Conservation (phyloP, 805 yeast species). For the Teunomyces pallodes region DNA sequence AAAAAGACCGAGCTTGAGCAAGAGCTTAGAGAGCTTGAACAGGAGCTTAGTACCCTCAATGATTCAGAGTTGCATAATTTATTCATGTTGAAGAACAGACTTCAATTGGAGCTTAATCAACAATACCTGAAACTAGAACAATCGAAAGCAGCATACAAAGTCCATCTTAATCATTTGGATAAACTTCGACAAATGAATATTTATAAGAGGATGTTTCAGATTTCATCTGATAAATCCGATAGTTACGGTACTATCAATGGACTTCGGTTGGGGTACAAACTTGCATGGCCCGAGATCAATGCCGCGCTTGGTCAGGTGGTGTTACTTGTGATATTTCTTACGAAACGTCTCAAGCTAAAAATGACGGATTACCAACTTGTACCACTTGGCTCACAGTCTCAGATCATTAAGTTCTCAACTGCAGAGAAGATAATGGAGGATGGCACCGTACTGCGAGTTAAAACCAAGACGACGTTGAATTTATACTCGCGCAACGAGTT, state of each 20-base stretch:
- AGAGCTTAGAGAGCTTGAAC: conserved; percentile 46
- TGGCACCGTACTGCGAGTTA: conserved; percentile 6
- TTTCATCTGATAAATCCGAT: conserved; percentile 67
- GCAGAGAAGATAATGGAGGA: conserved; percentile 1
- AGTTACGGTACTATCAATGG: conserved; percentile 87
- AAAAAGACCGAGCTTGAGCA: conserved; percentile 44
- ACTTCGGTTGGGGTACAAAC: conserved; percentile 69
- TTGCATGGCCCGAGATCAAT: conserved; percentile 89
- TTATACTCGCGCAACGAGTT: conserved; percentile 70
- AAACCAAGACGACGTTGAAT: conserved; percentile 46
- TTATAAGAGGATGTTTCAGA: conserved; percentile 77
- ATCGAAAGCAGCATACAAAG: conserved; percentile 59
- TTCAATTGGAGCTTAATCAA: conserved; percentile 51
- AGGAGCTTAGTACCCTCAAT: conserved; percentile 32
- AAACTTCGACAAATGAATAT: conserved; percentile 74
- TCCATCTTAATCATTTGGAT: conserved; percentile 64
- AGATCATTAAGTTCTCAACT: conserved; percentile 55
- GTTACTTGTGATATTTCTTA: conserved; percentile 62
- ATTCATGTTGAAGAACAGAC: conserved; percentile 50
- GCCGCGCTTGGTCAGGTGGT: conserved; percentile 88
- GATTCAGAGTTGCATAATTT: conserved; percentile 46
- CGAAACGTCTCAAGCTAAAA: conserved; percentile 52
- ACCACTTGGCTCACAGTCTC: conserved; percentile 84
- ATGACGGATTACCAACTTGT: conserved; percentile 60
- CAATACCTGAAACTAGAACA: conserved; percentile 58